phyloP scores from a whole-genome alignment of 257 asterid genomes.

The Misopates orontium region DNA sequence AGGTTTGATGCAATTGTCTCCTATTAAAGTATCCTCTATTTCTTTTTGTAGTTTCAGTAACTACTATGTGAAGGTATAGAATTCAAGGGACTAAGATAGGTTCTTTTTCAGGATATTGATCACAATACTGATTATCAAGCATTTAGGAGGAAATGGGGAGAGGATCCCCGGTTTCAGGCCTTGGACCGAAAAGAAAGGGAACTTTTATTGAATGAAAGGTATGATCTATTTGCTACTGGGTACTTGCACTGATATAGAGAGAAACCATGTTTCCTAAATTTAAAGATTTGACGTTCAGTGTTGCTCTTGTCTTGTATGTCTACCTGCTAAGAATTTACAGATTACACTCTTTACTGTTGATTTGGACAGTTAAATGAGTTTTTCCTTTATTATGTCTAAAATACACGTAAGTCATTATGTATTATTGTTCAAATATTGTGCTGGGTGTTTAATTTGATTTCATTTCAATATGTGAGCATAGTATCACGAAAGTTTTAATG shows the following conservation, averaged over 20 bases:
- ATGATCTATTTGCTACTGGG: conserved; percentile 24
- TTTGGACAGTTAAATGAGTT: not conserved
- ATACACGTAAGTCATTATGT: not conserved
- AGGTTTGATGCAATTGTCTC: conserved; percentile 80
- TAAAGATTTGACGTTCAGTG: too few relatives aligned
- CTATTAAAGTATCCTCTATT: conserved; percentile 61
- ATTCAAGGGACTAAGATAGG: conserved; percentile 24
- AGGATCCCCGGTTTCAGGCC: conserved; percentile 79
- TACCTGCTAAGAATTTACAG: not conserved
- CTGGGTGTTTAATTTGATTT: not conserved
- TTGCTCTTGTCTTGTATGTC: too few relatives aligned
- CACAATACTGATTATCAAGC: conserved; percentile 74
- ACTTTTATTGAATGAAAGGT: conserved; percentile 88
- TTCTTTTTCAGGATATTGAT: conserved; percentile 72
- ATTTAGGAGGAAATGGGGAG: conserved; percentile 87
- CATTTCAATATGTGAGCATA: not conserved
- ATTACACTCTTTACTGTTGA: not conserved
- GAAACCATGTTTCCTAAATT: conserved; percentile 7
- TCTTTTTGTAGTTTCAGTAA: conserved; percentile 44
- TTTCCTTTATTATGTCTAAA: conserved; percentile 1
- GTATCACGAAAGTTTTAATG: not conserved
- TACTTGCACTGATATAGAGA: conserved; percentile 14
- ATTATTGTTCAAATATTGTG: conserved; percentile 1
- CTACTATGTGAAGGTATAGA: conserved; percentile 23
- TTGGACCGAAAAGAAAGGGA: conserved; percentile 90